Evolutionary conservation across 805 yeast species (phyloP).

Genomic region (Sugiyamaella valdiviana): DNA sequence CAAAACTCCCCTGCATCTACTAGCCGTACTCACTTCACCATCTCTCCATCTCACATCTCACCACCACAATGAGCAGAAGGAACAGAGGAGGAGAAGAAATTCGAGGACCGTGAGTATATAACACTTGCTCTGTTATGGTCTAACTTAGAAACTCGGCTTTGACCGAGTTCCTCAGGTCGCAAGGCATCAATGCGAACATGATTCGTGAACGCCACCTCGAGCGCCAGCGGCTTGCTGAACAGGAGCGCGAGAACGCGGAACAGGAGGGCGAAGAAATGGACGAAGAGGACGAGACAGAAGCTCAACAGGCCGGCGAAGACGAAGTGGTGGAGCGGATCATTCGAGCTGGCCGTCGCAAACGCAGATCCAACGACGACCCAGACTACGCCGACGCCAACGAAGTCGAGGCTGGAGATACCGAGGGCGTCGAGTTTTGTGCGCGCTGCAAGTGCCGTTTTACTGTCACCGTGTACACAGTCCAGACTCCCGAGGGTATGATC

Average conservation of each 20-base stretch:
- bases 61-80: conserved; percentile 2
- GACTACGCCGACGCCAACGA: conserved; percentile 36
- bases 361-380: conserved; percentile 30
- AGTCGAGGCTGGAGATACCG: conserved; percentile 40
- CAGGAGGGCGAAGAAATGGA: conserved; percentile 19
- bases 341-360: conserved; percentile 39
- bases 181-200: conserved; percentile 75
- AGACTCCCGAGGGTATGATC: conserved; percentile 36
- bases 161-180: conserved; percentile 80
- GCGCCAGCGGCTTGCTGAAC: conserved; percentile 23
- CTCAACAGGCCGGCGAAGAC: conserved; percentile 5
- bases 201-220: conserved; percentile 42
- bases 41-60: not conserved
- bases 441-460: conserved; percentile 55
- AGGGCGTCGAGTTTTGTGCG: conserved; percentile 55
- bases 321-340: conserved; percentile 26
- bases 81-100: conserved; percentile 4
- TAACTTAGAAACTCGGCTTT: conserved; percentile 56
- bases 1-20: not conserved
- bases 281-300: conserved; percentile 19
- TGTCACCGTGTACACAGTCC: conserved; percentile 61
- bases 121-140: not conserved
- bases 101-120: conserved; percentile 13
- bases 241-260: conserved; percentile 24
- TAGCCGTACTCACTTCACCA: not conserved